phyloP scores from a whole-genome alignment of 768 basidiomycete genomes.

The Phaffia tasmanica region DNA sequence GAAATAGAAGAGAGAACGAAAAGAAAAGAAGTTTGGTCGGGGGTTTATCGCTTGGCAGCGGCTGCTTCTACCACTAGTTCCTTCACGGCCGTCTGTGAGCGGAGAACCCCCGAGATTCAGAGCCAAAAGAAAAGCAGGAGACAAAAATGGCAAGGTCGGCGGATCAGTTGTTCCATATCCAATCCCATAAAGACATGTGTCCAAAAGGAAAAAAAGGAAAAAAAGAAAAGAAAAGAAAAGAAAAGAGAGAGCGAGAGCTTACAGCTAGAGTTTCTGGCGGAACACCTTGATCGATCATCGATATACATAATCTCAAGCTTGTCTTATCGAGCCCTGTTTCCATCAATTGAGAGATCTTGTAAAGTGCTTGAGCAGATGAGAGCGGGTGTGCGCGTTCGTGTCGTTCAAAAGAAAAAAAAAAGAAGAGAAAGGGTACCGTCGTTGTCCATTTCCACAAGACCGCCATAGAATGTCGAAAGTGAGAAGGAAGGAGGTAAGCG shows the following conservation, averaged over 20 bases:
- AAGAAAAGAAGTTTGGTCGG: neutral
- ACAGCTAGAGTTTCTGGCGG: constrained; percentile 16
- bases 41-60: neutral
- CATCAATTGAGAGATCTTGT: constrained; percentile 20
- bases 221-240: constrained; percentile 1
- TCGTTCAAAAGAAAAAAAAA: neutral
- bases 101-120: neutral
- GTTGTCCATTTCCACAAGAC: neutral
- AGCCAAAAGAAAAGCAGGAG: neutral
- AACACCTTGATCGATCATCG: constrained; percentile 18
- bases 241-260: neutral
- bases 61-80: neutral
- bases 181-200: neutral
- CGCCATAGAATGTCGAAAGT: too few relatives aligned
- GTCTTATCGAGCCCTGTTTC: constrained; percentile 19
- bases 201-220: neutral
- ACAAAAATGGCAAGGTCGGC: neutral
- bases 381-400: too few relatives aligned
- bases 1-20: neutral
- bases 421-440: neutral
- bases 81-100: neutral
- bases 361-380: neutral
- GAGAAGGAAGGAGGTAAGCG: too few relatives aligned
- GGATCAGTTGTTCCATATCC: neutral
- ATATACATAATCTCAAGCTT: constrained; percentile 8